Percentiles rank a stretch among this genome's conserved stretches.
These are phyloP conservation scores for Jaminaea rosea DNA, from an alignment of 1,284 basidiomycete species.

Conservation along the genomic window DNA sequence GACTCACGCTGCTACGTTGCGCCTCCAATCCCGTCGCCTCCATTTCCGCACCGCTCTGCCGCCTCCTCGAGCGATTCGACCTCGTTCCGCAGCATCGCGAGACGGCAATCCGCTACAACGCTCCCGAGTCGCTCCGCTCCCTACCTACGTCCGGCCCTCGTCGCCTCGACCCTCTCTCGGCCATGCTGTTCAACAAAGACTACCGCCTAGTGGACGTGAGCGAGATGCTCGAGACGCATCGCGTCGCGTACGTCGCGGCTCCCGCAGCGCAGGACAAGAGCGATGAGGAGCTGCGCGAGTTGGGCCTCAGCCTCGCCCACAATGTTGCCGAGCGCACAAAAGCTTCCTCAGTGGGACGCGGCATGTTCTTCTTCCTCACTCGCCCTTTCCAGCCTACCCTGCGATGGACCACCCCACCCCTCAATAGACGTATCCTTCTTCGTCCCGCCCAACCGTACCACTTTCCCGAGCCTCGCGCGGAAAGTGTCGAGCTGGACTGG, in stretches of 20 bases:
- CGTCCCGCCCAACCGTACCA: slow-evolving; percentile 4
- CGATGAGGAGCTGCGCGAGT: slow-evolving; percentile 6
- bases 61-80: neutral
- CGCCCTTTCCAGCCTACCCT: slow-evolving; percentile 24
- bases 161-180: slow-evolving; percentile 35
- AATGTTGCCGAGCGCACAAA: slow-evolving; percentile 31
- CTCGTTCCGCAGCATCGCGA: too few species aligned
- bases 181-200: slow-evolving; percentile 32
- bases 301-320: neutral
- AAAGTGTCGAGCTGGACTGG: slow-evolving; percentile 58
- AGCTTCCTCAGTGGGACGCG: slow-evolving; percentile 32
- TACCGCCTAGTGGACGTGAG: slow-evolving; percentile 38
- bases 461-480: slow-evolving; percentile 18
- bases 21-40: too few species aligned
- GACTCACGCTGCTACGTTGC: too few species aligned
- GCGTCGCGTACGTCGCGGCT: slow-evolving; percentile 19
- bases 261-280: slow-evolving; percentile 21
- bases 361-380: slow-evolving; percentile 37
- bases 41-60: neutral
- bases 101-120: neutral
- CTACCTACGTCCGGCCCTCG: too few species aligned
- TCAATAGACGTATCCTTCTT: slow-evolving; percentile 30
- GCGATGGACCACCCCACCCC: slow-evolving; percentile 29
- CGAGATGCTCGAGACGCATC: slow-evolving; percentile 33
- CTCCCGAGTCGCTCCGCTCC: slow-evolving; percentile 8